Conservation (phyloP, 805 yeast species). For the Zygosaccharomyces gambellarensis region DNA sequence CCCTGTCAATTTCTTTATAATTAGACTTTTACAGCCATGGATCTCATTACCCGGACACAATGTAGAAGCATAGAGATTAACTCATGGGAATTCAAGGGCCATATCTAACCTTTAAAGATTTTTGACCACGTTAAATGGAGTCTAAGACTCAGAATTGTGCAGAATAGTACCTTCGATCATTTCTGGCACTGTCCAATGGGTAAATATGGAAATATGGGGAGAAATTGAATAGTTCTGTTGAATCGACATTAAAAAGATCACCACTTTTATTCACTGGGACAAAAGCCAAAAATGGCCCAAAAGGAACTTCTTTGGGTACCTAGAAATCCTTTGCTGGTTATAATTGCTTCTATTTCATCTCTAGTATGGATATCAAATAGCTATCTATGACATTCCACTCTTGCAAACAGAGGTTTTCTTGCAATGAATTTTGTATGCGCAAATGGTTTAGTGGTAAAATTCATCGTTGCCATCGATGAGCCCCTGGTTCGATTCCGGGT, state of each 20-base stretch:
- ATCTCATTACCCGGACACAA: conserved; percentile 7
- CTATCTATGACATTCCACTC: no score
- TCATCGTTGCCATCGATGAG: conserved; percentile 29
- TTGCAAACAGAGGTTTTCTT: no score
- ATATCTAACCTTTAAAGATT: background rate
- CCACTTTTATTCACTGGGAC: no score
- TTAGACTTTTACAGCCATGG: conserved; percentile 11
- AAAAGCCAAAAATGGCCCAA: no score
- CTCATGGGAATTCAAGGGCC: background rate
- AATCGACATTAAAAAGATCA: no score
- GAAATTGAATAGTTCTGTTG: no score
- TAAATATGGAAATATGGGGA: background rate
- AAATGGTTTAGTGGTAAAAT: conserved; percentile 29
- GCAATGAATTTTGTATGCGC: conserved; percentile 9
- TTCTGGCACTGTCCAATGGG: background rate
- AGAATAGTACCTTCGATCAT: background rate
- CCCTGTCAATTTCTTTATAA: conserved; percentile 6
- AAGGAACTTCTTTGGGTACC: no score
- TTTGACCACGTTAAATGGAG: background rate
- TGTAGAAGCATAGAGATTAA: background rate
- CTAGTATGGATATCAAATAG: no score
- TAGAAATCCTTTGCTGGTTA: no score
- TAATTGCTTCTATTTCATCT: no score
- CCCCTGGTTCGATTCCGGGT: conserved; percentile 31
- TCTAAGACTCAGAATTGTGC: background rate